Conservation (phyloP, 768 basidiomycete genomes). For the Rubroboletus pulcherrimus region DNA sequence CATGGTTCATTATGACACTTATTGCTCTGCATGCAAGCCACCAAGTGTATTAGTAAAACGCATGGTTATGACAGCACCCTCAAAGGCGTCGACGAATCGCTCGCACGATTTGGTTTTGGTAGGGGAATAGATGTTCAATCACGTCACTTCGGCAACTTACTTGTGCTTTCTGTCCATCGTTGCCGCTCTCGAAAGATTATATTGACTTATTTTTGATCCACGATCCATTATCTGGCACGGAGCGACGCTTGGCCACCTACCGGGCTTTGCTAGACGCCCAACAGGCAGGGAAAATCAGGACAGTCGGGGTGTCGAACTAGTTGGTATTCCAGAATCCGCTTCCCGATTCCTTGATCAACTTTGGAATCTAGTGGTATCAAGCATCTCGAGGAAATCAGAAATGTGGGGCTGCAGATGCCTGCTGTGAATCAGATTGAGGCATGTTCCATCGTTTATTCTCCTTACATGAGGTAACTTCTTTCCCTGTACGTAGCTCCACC, state of each 20-base stretch:
- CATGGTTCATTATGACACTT: neutral
- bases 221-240: slow-evolving; percentile 60
- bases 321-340: slow-evolving; percentile 32
- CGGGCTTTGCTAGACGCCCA: slow-evolving; percentile 64
- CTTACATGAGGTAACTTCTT: slow-evolving; percentile 5
- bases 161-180: neutral
- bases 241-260: slow-evolving; percentile 67
- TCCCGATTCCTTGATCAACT: neutral
- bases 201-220: slow-evolving; percentile 80
- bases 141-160: slow-evolving; percentile 9
- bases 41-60: slow-evolving; percentile 54
- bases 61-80: slow-evolving; percentile 64
- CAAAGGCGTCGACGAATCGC: slow-evolving; percentile 56
- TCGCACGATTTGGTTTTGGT: slow-evolving; percentile 60
- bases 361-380: slow-evolving; percentile 50
- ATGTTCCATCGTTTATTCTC: slow-evolving; percentile 7
- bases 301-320: slow-evolving; percentile 86
- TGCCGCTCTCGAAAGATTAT: slow-evolving; percentile 39
- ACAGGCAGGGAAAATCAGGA: slow-evolving; percentile 59
- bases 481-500: slow-evolving; percentile 55
- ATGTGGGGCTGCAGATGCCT: slow-evolving; percentile 60
- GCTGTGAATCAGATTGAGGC: slow-evolving; percentile 84
- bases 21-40: slow-evolving; percentile 41
- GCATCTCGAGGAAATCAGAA: slow-evolving; percentile 71
- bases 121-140: slow-evolving; percentile 14